Evolutionary conservation across 306 rosid species (phyloP), one percentile per base, ranked within the genome.

Genomic region (Datisca glomerata): DNA sequence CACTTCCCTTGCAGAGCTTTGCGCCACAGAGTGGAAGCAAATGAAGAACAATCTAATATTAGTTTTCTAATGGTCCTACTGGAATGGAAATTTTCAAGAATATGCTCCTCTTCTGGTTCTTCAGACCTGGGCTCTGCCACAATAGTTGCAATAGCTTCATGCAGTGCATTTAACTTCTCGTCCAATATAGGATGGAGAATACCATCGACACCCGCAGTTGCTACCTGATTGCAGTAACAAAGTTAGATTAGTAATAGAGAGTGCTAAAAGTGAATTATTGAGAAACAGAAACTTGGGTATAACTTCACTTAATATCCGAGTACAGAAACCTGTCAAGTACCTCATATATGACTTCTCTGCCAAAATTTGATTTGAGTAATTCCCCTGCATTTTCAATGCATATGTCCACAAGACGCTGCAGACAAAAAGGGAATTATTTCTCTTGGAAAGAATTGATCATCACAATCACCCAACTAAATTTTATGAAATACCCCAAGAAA

Each of bases 291-390:
- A 25, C 13, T 24, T 12, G 12, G 19, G n/a, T n/a, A n/a, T n/a
- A n/a, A n/a, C n/a, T n/a, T n/a, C n/a, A n/a, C n/a, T n/a, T n/a
- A n/a, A n/a, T n/a, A n/a, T n/a, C n/a, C n/a, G n/a, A n/a, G n/a
- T n/a, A n/a, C n/a, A n/a, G n/a, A 18, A 13, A 21, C 21, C 36
- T 20, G 5, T 36, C 2, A 41, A 38, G 17, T 74, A 89, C 98
- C 98, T 89, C 93, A 18, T 80, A 84, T 21, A 89, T 24, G 54
- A 83, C 70, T 39, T 89, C 95, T 68, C 74, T 85, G 57, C 98
- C 95, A 52, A 84, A 74, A 69, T 89, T 89, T 66, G 94, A 89
- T 51, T 46, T 52, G 25, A 89, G 74, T 14, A 84, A 47, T 62
- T 89, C 82, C 38, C 70, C 91, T 9, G 66, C 83, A 60, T 56